Conservation (phyloP, 768 basidiomycete genomes). For the Sporobolomyces phaffii region DNA sequence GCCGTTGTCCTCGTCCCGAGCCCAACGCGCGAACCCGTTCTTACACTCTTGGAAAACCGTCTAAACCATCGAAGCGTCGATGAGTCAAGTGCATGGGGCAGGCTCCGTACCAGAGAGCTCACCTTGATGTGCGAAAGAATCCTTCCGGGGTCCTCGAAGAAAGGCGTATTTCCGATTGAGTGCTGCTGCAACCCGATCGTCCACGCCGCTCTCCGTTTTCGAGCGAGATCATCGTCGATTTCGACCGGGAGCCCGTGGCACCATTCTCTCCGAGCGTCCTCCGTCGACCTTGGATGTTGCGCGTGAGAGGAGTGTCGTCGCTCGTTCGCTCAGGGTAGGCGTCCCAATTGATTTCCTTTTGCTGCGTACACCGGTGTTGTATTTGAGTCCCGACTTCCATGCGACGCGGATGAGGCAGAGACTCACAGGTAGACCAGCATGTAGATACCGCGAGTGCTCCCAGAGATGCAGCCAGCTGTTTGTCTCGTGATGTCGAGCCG, state of each 20-base stretch:
- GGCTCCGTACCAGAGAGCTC: not conserved
- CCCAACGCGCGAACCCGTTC: not conserved
- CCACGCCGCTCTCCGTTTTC: slow-evolving; percentile 8
- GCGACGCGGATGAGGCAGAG: too few species aligned
- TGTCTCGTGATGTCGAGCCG: not conserved
- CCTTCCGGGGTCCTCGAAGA: slow-evolving; percentile 3
- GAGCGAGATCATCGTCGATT: slow-evolving; percentile 19
- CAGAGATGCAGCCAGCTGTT: slow-evolving; percentile 18
- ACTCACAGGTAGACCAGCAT: slow-evolving; percentile 19
- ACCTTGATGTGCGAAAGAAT: slow-evolving; percentile 17
- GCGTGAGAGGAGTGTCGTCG: not conserved
- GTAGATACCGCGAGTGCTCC: slow-evolving; percentile 26
- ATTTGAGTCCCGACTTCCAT: too few species aligned
- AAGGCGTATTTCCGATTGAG: not conserved
- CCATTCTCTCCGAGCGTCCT: not conserved
- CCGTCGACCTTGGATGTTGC: not conserved
- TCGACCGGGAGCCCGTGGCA: not conserved
- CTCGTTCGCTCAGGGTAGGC: not conserved
- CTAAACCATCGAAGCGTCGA: not conserved
- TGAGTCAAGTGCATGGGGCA: not conserved
- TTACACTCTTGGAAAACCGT: slow-evolving; percentile 7
- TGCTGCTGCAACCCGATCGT: not conserved
- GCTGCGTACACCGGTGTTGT: too few species aligned
- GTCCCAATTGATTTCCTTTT: not conserved
- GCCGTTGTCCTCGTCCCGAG: not conserved